Evolutionary conservation across 345 rosid genomes (phyloP).

Genomic region (Garcia nutans): DNA sequence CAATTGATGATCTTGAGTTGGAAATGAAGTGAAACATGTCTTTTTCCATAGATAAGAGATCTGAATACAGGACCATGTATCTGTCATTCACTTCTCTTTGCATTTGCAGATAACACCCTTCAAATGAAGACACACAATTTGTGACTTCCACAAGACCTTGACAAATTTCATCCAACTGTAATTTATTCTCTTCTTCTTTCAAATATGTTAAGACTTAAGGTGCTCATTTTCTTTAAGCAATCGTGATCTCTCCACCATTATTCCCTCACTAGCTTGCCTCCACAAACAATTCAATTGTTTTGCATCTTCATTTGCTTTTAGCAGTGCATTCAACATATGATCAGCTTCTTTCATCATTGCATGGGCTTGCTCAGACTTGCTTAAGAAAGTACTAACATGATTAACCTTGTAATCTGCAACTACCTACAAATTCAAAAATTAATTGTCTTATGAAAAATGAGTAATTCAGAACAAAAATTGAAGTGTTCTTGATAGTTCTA

Average conservation of each 20-base stretch:
- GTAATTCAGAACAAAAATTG: neutral
- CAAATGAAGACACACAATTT: constrained; percentile 57
- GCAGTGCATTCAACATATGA: constrained; percentile 55
- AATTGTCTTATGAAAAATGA: neutral
- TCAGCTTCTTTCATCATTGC: constrained; percentile 79
- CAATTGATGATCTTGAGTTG: constrained; percentile 53
- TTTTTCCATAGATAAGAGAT: constrained; percentile 44
- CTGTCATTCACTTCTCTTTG: constrained; percentile 58
- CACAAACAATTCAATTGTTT: constrained; percentile 49
- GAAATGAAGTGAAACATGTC: constrained; percentile 41
- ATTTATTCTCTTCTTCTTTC: constrained; percentile 55
- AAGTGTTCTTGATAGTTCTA: neutral
- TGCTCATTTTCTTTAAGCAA: constrained; percentile 55
- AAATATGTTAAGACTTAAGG: constrained; percentile 46
- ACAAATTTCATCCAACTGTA: constrained; percentile 43
- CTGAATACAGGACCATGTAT: constrained; percentile 44
- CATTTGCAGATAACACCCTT: constrained; percentile 51
- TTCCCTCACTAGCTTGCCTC: constrained; percentile 55
- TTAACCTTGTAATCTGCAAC: constrained; percentile 37
- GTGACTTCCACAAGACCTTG: constrained; percentile 42
- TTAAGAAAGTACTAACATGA: constrained; percentile 47
- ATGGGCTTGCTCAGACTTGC: constrained; percentile 64
- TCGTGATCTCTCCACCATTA: constrained; percentile 46
- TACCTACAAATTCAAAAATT: constrained; percentile 40
- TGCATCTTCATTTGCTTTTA: constrained; percentile 62